Percentiles rank a stretch among this genome's conserved stretches.
Conservation (phyloP, 176 grass and related monocot species). For the Carex myosuroides region DNA sequence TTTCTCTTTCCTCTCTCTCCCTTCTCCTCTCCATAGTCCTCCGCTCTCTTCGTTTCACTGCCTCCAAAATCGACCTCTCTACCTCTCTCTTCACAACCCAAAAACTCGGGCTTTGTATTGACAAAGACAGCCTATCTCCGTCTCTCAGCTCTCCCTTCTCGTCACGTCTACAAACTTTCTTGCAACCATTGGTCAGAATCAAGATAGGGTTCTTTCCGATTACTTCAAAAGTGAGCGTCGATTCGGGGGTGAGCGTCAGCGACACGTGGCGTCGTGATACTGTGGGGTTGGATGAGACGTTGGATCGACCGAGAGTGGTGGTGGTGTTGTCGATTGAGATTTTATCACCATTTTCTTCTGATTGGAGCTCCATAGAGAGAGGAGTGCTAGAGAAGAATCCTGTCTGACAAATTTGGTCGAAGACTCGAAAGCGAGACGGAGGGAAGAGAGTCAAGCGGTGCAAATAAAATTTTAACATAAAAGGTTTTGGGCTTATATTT, state of each 20-base stretch:
- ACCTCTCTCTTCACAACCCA: constrained; percentile 40
- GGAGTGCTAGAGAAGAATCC: background rate
- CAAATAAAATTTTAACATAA: too few relatives aligned
- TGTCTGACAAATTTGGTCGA: background rate
- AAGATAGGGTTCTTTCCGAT: constrained; percentile 67
- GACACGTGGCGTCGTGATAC: constrained; percentile 64
- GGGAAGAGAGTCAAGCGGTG: background rate
- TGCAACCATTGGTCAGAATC: background rate
- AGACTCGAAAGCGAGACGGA: background rate
- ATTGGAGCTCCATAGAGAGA: constrained; percentile 20
- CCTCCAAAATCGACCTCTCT: constrained; percentile 52
- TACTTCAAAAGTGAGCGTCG: constrained; percentile 43
- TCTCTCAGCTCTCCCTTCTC: constrained; percentile 51
- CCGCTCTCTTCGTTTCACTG: constrained; percentile 56
- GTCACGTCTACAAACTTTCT: constrained; percentile 27
- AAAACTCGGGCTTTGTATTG: constrained; percentile 44
- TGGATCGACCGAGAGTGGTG: background rate
- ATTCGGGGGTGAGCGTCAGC: constrained; percentile 26
- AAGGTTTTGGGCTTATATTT: background rate
- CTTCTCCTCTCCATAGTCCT: constrained; percentile 47
- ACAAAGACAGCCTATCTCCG: constrained; percentile 52
- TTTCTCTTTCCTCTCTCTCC: constrained; percentile 26
- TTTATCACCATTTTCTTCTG: constrained; percentile 16
- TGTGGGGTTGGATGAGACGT: constrained; percentile 10
- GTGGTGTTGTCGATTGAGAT: background rate